Percentiles rank a stretch among this genome's conserved stretches.
These are phyloP conservation scores for Lolium rigidum DNA, from an alignment of 176 grass and related monocot species.

Conservation along the genomic window DNA sequence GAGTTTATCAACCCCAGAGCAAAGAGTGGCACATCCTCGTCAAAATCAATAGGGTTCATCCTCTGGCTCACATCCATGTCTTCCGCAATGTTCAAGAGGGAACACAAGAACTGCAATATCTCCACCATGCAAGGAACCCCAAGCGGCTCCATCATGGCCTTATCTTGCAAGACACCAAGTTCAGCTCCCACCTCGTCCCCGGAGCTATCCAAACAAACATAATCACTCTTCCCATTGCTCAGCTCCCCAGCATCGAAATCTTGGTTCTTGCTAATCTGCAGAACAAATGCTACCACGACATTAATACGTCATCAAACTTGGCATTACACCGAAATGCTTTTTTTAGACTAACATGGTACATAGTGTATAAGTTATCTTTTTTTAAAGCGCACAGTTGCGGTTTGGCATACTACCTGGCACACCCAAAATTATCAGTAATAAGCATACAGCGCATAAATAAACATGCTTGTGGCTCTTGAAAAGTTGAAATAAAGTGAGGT, in stretches of 20 bases:
- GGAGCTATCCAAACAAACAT: not conserved
- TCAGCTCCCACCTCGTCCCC: not conserved
- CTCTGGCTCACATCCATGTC: constrained; percentile 76
- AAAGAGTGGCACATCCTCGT: constrained; percentile 96
- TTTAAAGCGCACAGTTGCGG: too few species aligned
- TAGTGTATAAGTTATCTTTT: too few species aligned
- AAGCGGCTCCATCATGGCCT: constrained; percentile 60
- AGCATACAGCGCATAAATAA: too few species aligned
- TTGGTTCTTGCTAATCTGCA: constrained; percentile 10
- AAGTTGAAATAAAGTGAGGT: too few species aligned
- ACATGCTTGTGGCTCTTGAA: too few species aligned
- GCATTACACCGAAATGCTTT: too few species aligned
- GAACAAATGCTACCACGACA: not conserved
- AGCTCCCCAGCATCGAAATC: not conserved
- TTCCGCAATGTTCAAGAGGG: constrained; percentile 82
- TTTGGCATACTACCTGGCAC: too few species aligned
- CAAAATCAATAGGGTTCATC: constrained; percentile 75
- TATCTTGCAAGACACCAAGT: not conserved
- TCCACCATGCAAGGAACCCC: constrained; percentile 95
- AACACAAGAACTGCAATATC: constrained; percentile 93
- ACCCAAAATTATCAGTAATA: too few species aligned
- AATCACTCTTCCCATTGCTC: not conserved
- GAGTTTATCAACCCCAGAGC: constrained; percentile 87
- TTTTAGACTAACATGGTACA: too few species aligned
- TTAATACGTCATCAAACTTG: too few species aligned